Percentiles rank a stretch among this genome's conserved stretches.
These are phyloP conservation scores for Kluyveromyces dobzhanskii DNA, from an alignment of 805 yeast species.

Conservation along the genomic window DNA sequence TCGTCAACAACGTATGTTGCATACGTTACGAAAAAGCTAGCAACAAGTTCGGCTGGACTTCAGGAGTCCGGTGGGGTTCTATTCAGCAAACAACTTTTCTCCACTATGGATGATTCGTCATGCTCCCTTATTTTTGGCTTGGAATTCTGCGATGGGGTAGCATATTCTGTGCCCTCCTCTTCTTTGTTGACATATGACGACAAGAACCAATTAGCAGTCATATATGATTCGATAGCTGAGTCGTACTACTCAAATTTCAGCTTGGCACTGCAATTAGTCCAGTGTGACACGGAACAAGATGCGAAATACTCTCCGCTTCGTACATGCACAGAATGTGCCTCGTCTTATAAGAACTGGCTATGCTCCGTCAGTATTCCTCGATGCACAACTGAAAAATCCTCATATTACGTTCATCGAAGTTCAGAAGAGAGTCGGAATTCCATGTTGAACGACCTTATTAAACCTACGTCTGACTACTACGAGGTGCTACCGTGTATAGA, in stretches of 20 bases:
- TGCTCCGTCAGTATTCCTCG: conserved; percentile 86
- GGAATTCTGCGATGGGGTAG: conserved; percentile 71
- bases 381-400: conserved; percentile 48
- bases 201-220: conserved; percentile 29
- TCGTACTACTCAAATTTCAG: conserved; percentile 56
- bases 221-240: conserved; percentile 60
- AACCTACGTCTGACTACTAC: conserved; percentile 51
- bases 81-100: conserved; percentile 47
- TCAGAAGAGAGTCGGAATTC: conserved; percentile 50
- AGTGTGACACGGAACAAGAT: conserved; percentile 64
- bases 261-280: conserved; percentile 62
- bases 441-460: conserved; percentile 44
- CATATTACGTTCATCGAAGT: conserved; percentile 40
- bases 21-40: conserved; percentile 44
- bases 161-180: conserved; percentile 74
- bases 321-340: conserved; percentile 64
- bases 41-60: conserved; percentile 26
- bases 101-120: conserved; percentile 42
- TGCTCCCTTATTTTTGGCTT: conserved; percentile 71
- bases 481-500: conserved; percentile 85
- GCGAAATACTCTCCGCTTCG: conserved; percentile 66
- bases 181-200: conserved; percentile 27
- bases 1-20: conserved; percentile 56
- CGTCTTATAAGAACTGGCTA: conserved; percentile 75
- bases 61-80: conserved; percentile 53